Conservation (phyloP, 768 basidiomycete species). For the Lactifluus subvellereus region DNA sequence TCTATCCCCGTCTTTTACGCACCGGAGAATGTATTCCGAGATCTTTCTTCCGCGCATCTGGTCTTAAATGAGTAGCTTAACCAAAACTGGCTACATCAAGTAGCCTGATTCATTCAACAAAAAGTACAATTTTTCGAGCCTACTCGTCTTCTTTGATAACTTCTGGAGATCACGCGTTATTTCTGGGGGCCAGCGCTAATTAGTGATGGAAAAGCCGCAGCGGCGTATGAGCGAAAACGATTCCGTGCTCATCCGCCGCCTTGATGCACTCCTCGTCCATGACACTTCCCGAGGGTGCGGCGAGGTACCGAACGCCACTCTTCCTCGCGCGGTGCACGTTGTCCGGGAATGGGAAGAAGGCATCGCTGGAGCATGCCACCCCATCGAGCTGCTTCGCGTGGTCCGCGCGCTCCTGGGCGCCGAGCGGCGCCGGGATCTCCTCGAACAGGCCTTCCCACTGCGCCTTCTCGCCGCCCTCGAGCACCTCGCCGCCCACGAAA, state of each 20-base stretch:
- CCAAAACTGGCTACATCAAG: background rate
- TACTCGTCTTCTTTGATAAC: background rate
- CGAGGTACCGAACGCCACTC: constrained; percentile 90
- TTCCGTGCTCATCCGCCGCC: constrained; percentile 87
- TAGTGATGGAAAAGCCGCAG: constrained; percentile 89
- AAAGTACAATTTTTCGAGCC: background rate
- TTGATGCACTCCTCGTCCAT: constrained; percentile 98
- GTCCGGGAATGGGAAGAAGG: constrained; percentile 99
- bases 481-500: constrained; percentile 83
- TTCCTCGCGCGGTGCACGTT: constrained; percentile 91
- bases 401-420: constrained; percentile 60
- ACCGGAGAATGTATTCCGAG: background rate
- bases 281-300: constrained; percentile 88
- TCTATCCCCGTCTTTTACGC: background rate
- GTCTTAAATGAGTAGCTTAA: background rate
- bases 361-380: constrained; percentile 92
- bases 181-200: constrained; percentile 12
- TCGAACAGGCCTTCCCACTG: constrained; percentile 93
- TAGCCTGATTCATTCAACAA: background rate
- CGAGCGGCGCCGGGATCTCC: constrained; percentile 56
- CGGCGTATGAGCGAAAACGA: constrained; percentile 87
- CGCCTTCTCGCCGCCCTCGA: constrained; percentile 82
- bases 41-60: too few relatives aligned
- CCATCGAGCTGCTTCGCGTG: constrained; percentile 73
- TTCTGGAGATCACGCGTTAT: background rate